Conservation (phyloP, 768 basidiomycete species). For the Mycena polygramma region DNA sequence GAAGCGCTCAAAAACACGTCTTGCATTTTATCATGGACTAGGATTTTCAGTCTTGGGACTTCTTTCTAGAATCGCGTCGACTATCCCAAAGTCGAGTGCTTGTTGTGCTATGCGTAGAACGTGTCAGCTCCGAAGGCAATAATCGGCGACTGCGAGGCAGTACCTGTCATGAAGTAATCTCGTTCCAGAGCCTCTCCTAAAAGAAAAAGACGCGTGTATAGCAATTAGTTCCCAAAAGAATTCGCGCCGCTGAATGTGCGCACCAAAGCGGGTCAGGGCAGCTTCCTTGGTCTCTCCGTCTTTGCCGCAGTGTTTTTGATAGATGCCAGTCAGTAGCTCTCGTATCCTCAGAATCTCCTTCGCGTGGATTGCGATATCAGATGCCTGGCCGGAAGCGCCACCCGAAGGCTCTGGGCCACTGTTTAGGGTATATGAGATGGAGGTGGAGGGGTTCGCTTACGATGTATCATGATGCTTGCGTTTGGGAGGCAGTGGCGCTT, state of each 20-base stretch:
- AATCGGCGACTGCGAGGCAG: slow-evolving; percentile 30
- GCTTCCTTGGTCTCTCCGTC: slow-evolving; percentile 72
- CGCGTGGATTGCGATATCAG: slow-evolving; percentile 97
- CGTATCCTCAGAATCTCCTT: slow-evolving; percentile 95
- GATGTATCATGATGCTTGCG: slow-evolving; percentile 98
- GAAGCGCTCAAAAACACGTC: slow-evolving; percentile 29
- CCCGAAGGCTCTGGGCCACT: slow-evolving; percentile 87
- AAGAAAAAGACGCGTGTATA: slow-evolving; percentile 28
- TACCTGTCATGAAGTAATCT: slow-evolving; percentile 96
- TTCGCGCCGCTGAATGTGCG: slow-evolving; percentile 40
- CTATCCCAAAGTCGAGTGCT: slow-evolving; percentile 91
- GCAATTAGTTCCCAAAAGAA: slow-evolving; percentile 41
- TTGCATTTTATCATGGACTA: slow-evolving; percentile 24
- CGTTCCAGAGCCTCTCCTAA: slow-evolving; percentile 91
- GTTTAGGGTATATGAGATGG: slow-evolving; percentile 20
- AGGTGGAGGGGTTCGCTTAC: slow-evolving; percentile 61
- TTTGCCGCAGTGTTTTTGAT: slow-evolving; percentile 86
- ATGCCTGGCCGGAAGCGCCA: slow-evolving; percentile 94
- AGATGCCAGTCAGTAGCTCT: slow-evolving; percentile 86
- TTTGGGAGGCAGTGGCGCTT: slow-evolving; percentile 94
- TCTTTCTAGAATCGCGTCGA: slow-evolving; percentile 91
- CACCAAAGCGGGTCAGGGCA: slow-evolving; percentile 85
- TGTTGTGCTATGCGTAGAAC: slow-evolving; percentile 73
- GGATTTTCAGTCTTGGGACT: slow-evolving; percentile 68
- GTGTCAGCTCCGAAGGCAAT: slow-evolving; percentile 39